Conservation (phyloP, 78 protist genomes). For the Dictyostelium brefeldianum region DNA sequence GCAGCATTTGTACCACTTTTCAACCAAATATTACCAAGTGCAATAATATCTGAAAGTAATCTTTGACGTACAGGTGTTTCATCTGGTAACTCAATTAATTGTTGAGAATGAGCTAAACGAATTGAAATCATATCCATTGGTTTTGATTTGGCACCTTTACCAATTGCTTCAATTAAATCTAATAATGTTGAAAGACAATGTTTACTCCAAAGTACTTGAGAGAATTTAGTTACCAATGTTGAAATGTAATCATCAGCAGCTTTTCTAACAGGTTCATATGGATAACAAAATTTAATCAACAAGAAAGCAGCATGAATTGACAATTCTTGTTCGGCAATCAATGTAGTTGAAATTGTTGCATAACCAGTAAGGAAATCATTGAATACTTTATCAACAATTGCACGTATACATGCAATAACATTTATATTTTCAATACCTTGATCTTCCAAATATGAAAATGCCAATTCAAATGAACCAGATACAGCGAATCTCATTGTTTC, state of each 20-base stretch:
- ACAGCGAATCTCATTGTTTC: constrained; percentile 67
- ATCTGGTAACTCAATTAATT: constrained; percentile 59
- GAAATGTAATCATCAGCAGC: constrained; percentile 80
- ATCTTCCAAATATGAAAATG: constrained; percentile 79
- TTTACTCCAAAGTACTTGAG: constrained; percentile 79
- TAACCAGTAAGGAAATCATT: constrained; percentile 30
- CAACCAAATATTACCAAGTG: constrained; percentile 65
- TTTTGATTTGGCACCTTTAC: constrained; percentile 53
- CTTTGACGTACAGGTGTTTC: constrained; percentile 57
- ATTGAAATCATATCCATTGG: constrained; percentile 78
- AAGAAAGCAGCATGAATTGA: constrained; percentile 27
- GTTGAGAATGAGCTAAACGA: constrained; percentile 4
- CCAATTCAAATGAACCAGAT: constrained; percentile 47
- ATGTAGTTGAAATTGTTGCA: not conserved
- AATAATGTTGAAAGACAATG: constrained; percentile 67
- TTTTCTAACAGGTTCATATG: constrained; percentile 49
- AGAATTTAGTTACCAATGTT: constrained; percentile 65
- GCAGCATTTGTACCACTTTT: constrained; percentile 72
- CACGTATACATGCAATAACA: constrained; percentile 46
- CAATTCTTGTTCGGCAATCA: constrained; percentile 27
- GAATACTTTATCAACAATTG: constrained; percentile 62
- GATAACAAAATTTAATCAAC: constrained; percentile 77
- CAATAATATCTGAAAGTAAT: constrained; percentile 39
- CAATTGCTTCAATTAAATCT: constrained; percentile 75
- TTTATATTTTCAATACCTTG: constrained; percentile 61